These are phyloP conservation scores for Ehretia macrophylla DNA, from an alignment of 257 asterid genomes.

Conservation along the genomic window DNA sequence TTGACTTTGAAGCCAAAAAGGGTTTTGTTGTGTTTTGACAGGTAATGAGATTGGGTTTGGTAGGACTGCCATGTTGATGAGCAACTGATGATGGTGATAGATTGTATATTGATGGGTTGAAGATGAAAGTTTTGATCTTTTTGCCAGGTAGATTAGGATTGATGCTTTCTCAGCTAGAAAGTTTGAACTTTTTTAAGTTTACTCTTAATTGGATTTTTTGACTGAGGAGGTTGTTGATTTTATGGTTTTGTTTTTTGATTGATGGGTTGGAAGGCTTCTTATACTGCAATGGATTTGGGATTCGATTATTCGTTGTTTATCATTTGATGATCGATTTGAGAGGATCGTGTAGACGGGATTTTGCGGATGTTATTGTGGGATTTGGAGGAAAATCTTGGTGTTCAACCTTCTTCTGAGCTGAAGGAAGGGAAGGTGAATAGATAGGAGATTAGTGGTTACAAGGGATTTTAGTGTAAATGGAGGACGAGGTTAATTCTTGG, in stretches of 20 bases:
- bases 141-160: conserved; percentile 7
- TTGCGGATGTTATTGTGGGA: conserved; percentile 4
- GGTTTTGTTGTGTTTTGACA: conserved; percentile 17
- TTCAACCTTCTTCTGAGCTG: conserved; percentile 21
- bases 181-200: too few relatives aligned
- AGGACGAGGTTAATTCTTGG: conserved; percentile 82
- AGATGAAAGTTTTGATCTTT: conserved; percentile 15
- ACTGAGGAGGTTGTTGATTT: conserved; percentile 6
- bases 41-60: conserved; percentile 5
- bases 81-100: conserved; percentile 10
- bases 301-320: conserved; percentile 32
- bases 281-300: conserved; percentile 29
- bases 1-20: conserved; percentile 60
- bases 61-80: conserved; percentile 17
- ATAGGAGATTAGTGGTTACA: conserved; percentile 10
- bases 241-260: conserved; percentile 15
- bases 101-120: conserved; percentile 15
- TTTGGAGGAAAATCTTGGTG: conserved; percentile 31
- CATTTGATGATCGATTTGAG: conserved; percentile 29
- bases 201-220: conserved; percentile 5
- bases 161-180: background rate
- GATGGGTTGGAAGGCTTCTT: conserved; percentile 20
- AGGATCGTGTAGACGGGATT: conserved; percentile 19
- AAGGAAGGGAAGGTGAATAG: conserved; percentile 20
- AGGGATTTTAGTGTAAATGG: conserved; percentile 42